phyloP scores from a whole-genome alignment of 257 asterid genomes.

The Prunella vulgaris region DNA sequence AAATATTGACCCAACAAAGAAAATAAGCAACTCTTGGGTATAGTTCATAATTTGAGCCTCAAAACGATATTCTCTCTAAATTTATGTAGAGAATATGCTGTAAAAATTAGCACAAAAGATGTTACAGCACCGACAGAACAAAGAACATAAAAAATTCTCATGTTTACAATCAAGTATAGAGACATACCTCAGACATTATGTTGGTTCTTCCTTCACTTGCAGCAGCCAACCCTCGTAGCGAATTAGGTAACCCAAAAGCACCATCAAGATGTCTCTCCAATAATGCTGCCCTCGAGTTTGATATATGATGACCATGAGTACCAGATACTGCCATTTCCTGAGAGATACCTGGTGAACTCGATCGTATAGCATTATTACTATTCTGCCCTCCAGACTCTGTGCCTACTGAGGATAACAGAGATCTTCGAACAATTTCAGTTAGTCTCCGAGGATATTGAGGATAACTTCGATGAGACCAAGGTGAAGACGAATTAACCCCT shows the following conservation, averaged over 20 bases:
- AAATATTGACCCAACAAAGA: too few relatives aligned
- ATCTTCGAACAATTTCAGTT: constrained; percentile 68
- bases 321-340: constrained; percentile 45
- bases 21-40: too few relatives aligned
- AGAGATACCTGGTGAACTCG: constrained; percentile 36
- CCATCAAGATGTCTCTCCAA: constrained; percentile 81
- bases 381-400: constrained; percentile 52
- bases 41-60: too few relatives aligned
- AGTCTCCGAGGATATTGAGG: constrained; percentile 60
- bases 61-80: background rate
- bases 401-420: constrained; percentile 50
- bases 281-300: constrained; percentile 58
- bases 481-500: constrained; percentile 42
- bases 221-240: constrained; percentile 51
- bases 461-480: constrained; percentile 56
- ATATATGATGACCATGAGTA: too few relatives aligned
- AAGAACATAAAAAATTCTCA: background rate
- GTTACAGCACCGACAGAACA: background rate
- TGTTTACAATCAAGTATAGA: background rate
- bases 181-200: constrained; percentile 74
- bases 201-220: constrained; percentile 79
- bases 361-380: constrained; percentile 31
- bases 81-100: background rate
- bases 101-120: background rate
- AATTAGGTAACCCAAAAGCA: too few relatives aligned